These are phyloP conservation scores for Puccinia hordei DNA, from an alignment of 1,284 basidiomycete species.

Conservation along the genomic window DNA sequence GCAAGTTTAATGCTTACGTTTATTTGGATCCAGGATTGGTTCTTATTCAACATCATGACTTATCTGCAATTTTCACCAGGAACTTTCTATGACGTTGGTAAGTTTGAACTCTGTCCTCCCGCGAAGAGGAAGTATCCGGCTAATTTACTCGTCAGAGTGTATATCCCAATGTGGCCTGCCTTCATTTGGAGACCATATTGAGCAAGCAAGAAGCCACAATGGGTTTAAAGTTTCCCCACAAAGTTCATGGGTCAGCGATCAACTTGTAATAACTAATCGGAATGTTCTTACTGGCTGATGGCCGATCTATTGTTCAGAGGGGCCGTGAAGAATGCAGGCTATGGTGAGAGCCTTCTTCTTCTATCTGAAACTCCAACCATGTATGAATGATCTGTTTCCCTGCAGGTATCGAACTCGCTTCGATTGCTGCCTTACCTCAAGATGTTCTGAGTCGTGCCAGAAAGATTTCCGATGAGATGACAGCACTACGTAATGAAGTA, in stretches of 20 bases:
- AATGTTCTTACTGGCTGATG: not conserved
- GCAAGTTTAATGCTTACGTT: not conserved
- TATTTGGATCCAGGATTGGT: not conserved
- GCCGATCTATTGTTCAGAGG: slow-evolving; percentile 4
- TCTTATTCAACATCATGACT: not conserved
- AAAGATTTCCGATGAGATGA: slow-evolving; percentile 5
- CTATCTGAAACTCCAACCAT: not conserved
- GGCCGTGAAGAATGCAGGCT: slow-evolving; percentile 33
- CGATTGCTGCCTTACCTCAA: slow-evolving; percentile 36
- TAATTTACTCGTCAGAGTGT: slow-evolving; percentile 32
- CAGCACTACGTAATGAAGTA: not conserved
- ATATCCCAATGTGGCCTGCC: slow-evolving; percentile 49
- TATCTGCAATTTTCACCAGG: slow-evolving; percentile 19
- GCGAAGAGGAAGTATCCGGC: not conserved
- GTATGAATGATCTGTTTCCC: not conserved
- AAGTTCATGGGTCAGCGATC: slow-evolving; percentile 41
- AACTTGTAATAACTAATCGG: not conserved
- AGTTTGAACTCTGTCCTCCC: not conserved
- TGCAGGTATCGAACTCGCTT: slow-evolving; percentile 47
- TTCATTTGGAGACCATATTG: slow-evolving; percentile 49
- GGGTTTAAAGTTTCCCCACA: slow-evolving; percentile 47
- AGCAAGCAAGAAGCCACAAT: slow-evolving; percentile 26
- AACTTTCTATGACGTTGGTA: slow-evolving; percentile 40
- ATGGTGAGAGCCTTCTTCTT: slow-evolving; percentile 30
- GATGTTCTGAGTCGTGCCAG: slow-evolving; percentile 39